These are phyloP conservation scores for Hansenula sp. DNA, from an alignment of 1,139 yeast species.

Conservation along the genomic window DNA sequence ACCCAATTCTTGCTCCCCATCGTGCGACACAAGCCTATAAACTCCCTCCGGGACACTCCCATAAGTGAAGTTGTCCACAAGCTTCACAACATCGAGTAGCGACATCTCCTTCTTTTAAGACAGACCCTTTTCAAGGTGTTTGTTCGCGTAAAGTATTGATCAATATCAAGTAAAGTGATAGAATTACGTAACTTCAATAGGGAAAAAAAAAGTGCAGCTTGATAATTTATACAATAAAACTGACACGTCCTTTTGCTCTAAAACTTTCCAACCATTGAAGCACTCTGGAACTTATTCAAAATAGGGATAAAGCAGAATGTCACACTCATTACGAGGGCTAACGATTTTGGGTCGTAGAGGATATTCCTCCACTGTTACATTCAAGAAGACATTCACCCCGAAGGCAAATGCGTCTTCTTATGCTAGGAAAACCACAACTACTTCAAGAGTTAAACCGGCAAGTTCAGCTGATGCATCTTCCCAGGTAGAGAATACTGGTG, in stretches of 20 bases:
- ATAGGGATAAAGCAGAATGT: slow-evolving; percentile 5
- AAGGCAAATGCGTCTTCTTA: background rate
- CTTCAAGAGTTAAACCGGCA: too few species aligned
- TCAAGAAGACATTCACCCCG: background rate
- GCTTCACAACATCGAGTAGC: slow-evolving; percentile 11
- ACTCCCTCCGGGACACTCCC: slow-evolving; percentile 1
- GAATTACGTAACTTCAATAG: too few species aligned
- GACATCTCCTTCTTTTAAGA: too few species aligned
- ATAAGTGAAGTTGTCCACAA: slow-evolving; percentile 16
- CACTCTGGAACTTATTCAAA: slow-evolving; percentile 16
- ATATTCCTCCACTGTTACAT: background rate
- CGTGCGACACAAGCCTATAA: slow-evolving; percentile 14
- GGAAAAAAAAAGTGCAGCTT: too few species aligned
- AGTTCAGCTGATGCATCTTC: too few species aligned
- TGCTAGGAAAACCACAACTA: background rate
- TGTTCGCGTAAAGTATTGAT: too few species aligned
- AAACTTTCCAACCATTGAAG: slow-evolving; percentile 9
- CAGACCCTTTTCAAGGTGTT: too few species aligned
- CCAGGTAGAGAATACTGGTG: background rate
- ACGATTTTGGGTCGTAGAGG: background rate
- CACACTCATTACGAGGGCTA: background rate
- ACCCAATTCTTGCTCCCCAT: slow-evolving; percentile 38
- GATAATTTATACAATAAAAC: too few species aligned
- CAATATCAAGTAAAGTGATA: too few species aligned
- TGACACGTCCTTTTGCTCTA: too few species aligned